A percentile compares a stretch with the other conserved stretches of the same genome.
Evolutionary conservation across 2,329 filamentous ascomycete genomes (phyloP).

Genomic region (Ophiostoma australiae): DNA sequence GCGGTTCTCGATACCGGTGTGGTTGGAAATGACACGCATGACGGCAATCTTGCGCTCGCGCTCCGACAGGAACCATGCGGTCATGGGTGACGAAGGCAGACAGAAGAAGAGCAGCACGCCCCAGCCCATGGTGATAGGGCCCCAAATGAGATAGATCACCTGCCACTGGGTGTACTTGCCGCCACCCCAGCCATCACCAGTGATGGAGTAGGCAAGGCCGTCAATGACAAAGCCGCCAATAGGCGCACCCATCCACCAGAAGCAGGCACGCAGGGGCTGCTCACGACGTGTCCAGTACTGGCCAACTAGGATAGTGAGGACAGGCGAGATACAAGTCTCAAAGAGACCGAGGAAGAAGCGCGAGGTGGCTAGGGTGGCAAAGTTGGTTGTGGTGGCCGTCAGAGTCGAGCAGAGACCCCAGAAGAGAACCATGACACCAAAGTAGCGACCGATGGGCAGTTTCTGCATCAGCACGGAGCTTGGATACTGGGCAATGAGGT

Average conservation of each 20-base stretch:
- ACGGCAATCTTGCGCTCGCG: conserved; percentile 34
- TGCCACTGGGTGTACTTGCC: conserved; percentile 22
- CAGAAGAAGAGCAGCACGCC: conserved; percentile 32
- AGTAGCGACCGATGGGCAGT: conserved; percentile 39
- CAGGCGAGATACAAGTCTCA: conserved; percentile 24
- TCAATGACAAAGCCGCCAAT: conserved; percentile 23
- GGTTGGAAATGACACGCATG: conserved; percentile 34
- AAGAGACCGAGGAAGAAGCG: conserved; percentile 25
- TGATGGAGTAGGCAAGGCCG: conserved; percentile 22
- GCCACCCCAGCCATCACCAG: conserved; percentile 18
- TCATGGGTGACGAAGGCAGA: conserved; percentile 44
- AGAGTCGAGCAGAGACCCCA: conserved; percentile 15
- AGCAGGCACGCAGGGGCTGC: conserved; percentile 23
- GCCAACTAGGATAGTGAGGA: conserved; percentile 22
- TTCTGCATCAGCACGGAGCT: conserved; percentile 40
- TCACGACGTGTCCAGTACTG: conserved; percentile 25
- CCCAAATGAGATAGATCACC: conserved; percentile 36
- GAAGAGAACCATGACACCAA: conserved; percentile 41
- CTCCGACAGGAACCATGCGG: conserved; percentile 28
- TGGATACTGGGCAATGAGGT: conserved; percentile 38
- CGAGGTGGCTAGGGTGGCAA: conserved; percentile 19
- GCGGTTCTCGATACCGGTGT: conserved; percentile 37
- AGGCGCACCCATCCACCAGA: conserved; percentile 24
- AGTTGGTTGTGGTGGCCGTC: conserved; percentile 15
- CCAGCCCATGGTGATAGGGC: conserved; percentile 33